Base-by-base conservation (phyloP, 805 yeast species). In the Yarrowia sp. region DNA sequence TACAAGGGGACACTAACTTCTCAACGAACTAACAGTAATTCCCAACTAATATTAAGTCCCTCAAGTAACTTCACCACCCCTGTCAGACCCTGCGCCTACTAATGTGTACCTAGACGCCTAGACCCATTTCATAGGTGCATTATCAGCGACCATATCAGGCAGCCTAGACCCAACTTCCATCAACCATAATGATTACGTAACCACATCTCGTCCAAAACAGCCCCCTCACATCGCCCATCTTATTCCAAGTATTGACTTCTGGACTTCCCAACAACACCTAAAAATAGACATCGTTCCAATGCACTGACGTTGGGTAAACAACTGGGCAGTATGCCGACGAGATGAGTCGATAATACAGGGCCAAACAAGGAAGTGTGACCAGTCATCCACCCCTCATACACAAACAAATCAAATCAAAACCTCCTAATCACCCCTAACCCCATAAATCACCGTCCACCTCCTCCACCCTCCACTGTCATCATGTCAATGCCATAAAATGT, bases 251-350 rank as follows among this genome's bases (percentile, higher is more conserved):
- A 19, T 20, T 8, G 33, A 20, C 49, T 12, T 6, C 13, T 6
- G 12, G n/a, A 6, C 10, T 12, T 34, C 56, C 42, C 40, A 50
- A 50, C 42, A 19, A 19, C 56, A 12, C 33, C 56, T 50, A 50
- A 50, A 50, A 50, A 34, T 50, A 50, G 42, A 33, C 30, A 9
- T n/a, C 20, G 12, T 30, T 17, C 36, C 30, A 17, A 50, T n/a
- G 55, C 40, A 50, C n/a, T 15, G 55, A 34, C 17, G 55, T 34
- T 50, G 40, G 55, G 39, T 17, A 10, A 49, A 49, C 40, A 49
- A 24, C 17, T 50, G 55, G 40, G 24, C 55, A 44, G 14, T 24
- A 20, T 24, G 3, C 50, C 14, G 50, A 20, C 6, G 34, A 24
- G 14, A 46, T 24, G 9, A 44, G 15, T 20, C 13, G 49, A 20